Evolutionary conservation across 768 basidiomycete species (phyloP).

Genomic region (Gymnopilus dilepis): DNA sequence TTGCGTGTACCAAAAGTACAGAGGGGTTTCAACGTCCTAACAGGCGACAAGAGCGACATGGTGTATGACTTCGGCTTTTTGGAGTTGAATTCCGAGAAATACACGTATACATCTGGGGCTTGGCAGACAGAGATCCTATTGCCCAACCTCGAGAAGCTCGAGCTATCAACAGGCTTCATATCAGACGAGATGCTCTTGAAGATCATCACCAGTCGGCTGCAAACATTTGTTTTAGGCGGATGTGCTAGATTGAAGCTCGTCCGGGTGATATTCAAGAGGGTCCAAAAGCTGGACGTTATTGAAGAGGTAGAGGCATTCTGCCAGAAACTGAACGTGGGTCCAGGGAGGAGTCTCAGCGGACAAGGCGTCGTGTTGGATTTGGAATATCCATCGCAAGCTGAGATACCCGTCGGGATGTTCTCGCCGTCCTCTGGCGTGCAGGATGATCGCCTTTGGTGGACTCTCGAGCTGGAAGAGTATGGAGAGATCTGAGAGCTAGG

Average conservation of each 20-base stretch:
- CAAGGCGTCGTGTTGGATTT: not conserved
- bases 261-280: not conserved
- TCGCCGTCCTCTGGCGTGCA: not conserved
- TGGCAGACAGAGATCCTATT: not conserved
- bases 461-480: not conserved
- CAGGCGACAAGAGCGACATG: not conserved
- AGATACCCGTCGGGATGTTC: not conserved
- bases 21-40: too few relatives aligned
- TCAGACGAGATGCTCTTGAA: not conserved
- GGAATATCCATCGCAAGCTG: not conserved
- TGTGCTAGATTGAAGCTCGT: not conserved
- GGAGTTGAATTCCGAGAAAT: not conserved
- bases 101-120: too few relatives aligned
- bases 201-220: not conserved
- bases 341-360: too few relatives aligned
- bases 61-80: not conserved
- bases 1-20: not conserved
- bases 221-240: too few relatives aligned
- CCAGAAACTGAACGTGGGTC: not conserved
- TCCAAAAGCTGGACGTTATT: not conserved
- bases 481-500: not conserved
- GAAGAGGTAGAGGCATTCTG: not conserved
- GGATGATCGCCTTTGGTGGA: not conserved
- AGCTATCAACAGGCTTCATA: not conserved
- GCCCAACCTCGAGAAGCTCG: not conserved